Evolutionary conservation across 768 basidiomycete species (phyloP).

Genomic region (Cystobasidium ongulense): DNA sequence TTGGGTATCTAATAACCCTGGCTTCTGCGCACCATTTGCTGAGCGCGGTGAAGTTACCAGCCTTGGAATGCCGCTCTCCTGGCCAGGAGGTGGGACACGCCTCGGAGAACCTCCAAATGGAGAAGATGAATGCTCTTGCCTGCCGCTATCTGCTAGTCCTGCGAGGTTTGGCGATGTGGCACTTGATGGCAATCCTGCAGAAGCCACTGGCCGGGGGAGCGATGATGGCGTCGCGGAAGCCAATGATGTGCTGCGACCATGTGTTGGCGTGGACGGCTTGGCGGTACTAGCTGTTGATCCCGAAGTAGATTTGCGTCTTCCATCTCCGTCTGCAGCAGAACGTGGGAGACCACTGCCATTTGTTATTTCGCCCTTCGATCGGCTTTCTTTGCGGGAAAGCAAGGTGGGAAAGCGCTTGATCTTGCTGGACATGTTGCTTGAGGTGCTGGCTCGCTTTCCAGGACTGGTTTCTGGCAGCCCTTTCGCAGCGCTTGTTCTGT

Average conservation of each 20-base stretch:
- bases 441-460: background rate
- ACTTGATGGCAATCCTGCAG: background rate
- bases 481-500: too few relatives aligned
- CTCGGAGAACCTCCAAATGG: background rate
- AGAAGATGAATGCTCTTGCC: background rate
- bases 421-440: background rate
- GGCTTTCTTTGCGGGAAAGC: background rate
- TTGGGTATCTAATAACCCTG: background rate
- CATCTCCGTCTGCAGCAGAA: background rate
- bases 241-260: background rate
- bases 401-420: constrained; percentile 3
- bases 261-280: background rate
- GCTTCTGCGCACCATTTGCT: background rate
- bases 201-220: background rate
- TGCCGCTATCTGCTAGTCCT: background rate
- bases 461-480: background rate
- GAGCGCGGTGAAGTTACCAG: background rate
- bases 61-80: background rate
- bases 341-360: background rate
- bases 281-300: background rate
- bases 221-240: background rate
- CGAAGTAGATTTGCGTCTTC: background rate
- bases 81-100: background rate
- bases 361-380: background rate
- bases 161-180: background rate